Base-by-base conservation (phyloP, 345 rosid genomes). In the Rhodamnia argentea region DNA sequence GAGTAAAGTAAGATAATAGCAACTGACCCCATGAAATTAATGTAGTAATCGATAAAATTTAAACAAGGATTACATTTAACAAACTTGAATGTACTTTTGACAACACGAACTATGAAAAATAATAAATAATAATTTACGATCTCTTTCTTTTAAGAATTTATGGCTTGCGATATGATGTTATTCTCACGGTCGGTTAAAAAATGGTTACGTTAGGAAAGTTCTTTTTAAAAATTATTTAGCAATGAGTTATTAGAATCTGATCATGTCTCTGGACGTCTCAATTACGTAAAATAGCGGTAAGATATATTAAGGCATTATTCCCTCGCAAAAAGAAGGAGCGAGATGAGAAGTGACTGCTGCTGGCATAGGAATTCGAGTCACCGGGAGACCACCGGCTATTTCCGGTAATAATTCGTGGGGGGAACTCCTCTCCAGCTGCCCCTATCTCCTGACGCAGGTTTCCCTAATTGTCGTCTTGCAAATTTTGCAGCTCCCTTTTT, bases 351-450 rank as follows among this genome's bases (percentile, higher is more conserved):
- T 85, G 78, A 64, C n/a, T n/a, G n/a, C 16, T 32, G 78, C 78
- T 64, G 9, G 78, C 78, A 64, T 91, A 86, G 92, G 93, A 90
- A 85, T 90, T 89, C 75, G 88, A 85, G 88, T 86, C 85, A 86
- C 91, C 84, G 88, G 89, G 76, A 16, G 88, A 50, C 84, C 60
- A 96, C 98, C 96, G 96, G 93, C 86, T 89, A 88, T 89, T 86
- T 86, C 92, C 98, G 95, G 98, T 96, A 91, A 91, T 86, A 84
- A 91, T 89, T 91, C 88, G 78, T 32, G 78, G 44, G 26, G 26
- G 22, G 59, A n/a, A n/a, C n/a, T n/a, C n/a, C 23, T 27, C 57
- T 20, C 78, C 24, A 32, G 78, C 78, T 64, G 78, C 78, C 32
- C 24, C 78, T 32, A 32, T 42, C 18, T 32, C 44, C 78, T 64